Percentiles rank a stretch among this genome's conserved stretches.
Conservation (phyloP, 2,329 filamentous ascomycete species). For the Monosporascus ibericus region DNA sequence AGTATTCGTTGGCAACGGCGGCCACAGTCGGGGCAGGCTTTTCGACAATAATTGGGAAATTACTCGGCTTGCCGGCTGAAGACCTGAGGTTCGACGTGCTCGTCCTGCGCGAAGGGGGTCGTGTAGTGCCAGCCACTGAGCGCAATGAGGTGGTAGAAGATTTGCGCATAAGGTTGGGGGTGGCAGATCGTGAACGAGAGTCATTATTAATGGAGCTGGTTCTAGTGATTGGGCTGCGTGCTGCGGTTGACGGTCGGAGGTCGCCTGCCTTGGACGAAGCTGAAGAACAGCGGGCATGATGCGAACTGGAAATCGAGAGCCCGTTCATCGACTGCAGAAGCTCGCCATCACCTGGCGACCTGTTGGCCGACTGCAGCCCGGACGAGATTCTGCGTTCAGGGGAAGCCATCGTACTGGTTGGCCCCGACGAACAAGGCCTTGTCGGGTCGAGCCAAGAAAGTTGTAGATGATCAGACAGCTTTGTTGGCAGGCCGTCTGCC, state of each 20-base stretch:
- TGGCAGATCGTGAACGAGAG: slow-evolving; percentile 39
- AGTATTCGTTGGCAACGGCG: slow-evolving; percentile 60
- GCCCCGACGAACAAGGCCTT: no score
- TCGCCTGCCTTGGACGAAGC: slow-evolving; percentile 18
- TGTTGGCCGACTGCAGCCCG: slow-evolving; percentile 10
- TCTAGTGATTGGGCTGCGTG: slow-evolving; percentile 37
- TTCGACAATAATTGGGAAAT: not conserved
- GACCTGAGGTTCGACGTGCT: slow-evolving; percentile 42
- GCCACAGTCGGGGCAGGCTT: slow-evolving; percentile 39
- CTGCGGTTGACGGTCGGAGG: slow-evolving; percentile 28
- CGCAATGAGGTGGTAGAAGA: slow-evolving; percentile 52
- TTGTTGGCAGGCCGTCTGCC: no score
- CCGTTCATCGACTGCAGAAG: slow-evolving; percentile 22
- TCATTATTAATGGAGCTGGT: slow-evolving; percentile 20
- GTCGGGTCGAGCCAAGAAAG: no score
- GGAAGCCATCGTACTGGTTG: slow-evolving; percentile 15
- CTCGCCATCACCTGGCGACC: slow-evolving; percentile 13
- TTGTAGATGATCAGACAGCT: not conserved
- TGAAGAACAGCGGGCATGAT: slow-evolving; percentile 23
- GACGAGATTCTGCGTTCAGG: slow-evolving; percentile 9
- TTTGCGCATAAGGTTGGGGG: slow-evolving; percentile 48
- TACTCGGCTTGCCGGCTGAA: slow-evolving; percentile 22
- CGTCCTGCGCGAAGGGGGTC: slow-evolving; percentile 39
- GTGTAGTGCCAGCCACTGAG: slow-evolving; percentile 36
- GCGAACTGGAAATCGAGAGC: slow-evolving; percentile 31